phyloP scores from a whole-genome alignment of 495 filamentous ascomycete genomes.

The Glonium stellatum region DNA sequence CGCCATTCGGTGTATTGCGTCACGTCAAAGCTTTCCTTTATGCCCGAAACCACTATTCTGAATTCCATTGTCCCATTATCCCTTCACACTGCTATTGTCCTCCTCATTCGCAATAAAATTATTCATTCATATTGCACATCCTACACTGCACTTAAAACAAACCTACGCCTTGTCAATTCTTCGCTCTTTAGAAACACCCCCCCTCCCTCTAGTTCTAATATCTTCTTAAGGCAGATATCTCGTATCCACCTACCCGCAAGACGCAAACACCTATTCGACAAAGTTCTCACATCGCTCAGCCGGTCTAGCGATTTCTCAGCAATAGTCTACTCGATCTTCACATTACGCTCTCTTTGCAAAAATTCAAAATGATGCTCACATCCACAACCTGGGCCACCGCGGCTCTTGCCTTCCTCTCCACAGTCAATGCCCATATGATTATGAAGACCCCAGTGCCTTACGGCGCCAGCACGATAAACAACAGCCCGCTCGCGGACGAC shows the following conservation, averaged over 20 bases:
- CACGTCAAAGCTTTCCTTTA: not conserved
- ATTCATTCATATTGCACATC: no score
- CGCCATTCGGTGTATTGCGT: not conserved
- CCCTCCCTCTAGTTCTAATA: no score
- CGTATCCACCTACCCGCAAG: not conserved
- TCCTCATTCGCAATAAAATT: not conserved
- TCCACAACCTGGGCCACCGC: constrained; percentile 38
- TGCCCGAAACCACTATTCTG: not conserved
- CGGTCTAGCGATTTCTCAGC: constrained; percentile 31
- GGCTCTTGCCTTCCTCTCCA: constrained; percentile 40
- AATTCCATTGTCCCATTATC: not conserved
- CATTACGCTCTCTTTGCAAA: constrained; percentile 10
- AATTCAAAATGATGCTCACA: constrained; percentile 29
- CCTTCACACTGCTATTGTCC: not conserved
- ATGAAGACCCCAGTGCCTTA: constrained; percentile 64
- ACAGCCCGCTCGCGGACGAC: constrained; percentile 50
- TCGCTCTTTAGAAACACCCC: no score
- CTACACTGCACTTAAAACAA: no score
- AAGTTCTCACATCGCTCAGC: constrained; percentile 22
- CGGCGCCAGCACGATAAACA: constrained; percentile 42
- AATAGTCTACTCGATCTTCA: constrained; percentile 1
- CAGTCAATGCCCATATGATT: constrained; percentile 59
- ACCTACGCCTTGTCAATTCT: no score
- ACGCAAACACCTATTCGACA: constrained; percentile 1
- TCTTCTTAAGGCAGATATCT: not conserved